Evolutionary conservation across 306 rosid species (phyloP), one percentile per base, ranked within the genome.

Genomic region (Cicer judaicum): DNA sequence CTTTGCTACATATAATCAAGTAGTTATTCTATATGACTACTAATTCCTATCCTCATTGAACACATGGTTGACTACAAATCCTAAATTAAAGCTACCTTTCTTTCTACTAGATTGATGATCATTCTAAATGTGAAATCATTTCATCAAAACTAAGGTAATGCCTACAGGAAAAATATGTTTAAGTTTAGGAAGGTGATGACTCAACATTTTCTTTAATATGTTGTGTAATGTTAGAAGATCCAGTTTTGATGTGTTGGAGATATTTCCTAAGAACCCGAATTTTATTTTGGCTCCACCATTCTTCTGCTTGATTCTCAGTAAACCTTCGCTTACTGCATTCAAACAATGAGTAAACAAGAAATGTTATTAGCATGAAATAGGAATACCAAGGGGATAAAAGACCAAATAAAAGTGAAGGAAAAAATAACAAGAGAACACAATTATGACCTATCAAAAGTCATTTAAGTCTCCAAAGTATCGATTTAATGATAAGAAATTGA

Each of bases 251-350:
- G 82, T 7, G 75, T 10, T 64, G 78, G 79, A 79, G 71, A 68
- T 88, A 94, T 78, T 84, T 83, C 71, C 76, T 86, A 68, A 84
- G 86, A 75, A 91, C 78, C 76, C 87, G 86, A 24, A 67, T 82
- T 84, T 83, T 91, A 87, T 93, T 89, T 78, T 78, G 79, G 18
- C 56, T 71, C 98, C 98, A 93, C 98, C 98, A 93, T 48, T 88
- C 92, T 83, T 85, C 90, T 60, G 98, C 98, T 78, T 88, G 87
- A 1, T 71, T 82, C 65, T 68, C 87, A 12, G 78, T 84, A 77
- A 87, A 93, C 81, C 80, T 88, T 73, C 90, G 76, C 75, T 86
- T 89, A 78, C 94, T 91, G 94, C 76, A 62, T 39, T 14, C 41
- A 44, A 63, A 80, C 68, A 59, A 72, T 15, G 6, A 70, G 19